A percentile compares a stretch with the other conserved stretches of the same genome.
Evolutionary conservation across 2,329 filamentous ascomycete species (phyloP).

Genomic region (Laburnicola sp.): DNA sequence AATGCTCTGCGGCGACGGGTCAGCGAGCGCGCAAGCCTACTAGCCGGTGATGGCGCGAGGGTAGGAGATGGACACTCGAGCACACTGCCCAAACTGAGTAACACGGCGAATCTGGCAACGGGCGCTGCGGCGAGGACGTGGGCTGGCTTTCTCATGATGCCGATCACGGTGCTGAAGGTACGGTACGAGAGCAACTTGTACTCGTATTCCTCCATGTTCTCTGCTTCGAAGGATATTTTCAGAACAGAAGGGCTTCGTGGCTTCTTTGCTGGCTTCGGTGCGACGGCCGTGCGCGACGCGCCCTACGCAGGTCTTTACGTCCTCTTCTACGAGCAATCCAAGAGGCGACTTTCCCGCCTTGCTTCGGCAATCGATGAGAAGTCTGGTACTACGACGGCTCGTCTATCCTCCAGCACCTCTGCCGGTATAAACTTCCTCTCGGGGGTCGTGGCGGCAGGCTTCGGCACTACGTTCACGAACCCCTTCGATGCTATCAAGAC

Average conservation of each 20-base stretch:
- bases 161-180: slow-evolving; percentile 93
- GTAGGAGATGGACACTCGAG: slow-evolving; percentile 57
- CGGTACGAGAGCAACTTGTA: slow-evolving; percentile 91
- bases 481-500: slow-evolving; percentile 98
- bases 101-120: slow-evolving; percentile 80
- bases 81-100: slow-evolving; percentile 77
- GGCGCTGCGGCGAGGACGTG: slow-evolving; percentile 82
- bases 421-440: slow-evolving; percentile 83
- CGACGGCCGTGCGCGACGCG: slow-evolving; percentile 90
- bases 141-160: slow-evolving; percentile 91
- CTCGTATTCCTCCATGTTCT: slow-evolving; percentile 73
- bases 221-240: slow-evolving; percentile 75
- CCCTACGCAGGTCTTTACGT: slow-evolving; percentile 96
- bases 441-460: slow-evolving; percentile 75
- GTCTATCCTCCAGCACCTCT: slow-evolving; percentile 47
- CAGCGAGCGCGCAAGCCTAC: slow-evolving; percentile 47
- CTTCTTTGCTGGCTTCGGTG: slow-evolving; percentile 92
- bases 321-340: slow-evolving; percentile 85
- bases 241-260: slow-evolving; percentile 73
- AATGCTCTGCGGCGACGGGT: slow-evolving; percentile 77
- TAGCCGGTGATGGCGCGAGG: slow-evolving; percentile 21
- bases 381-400: slow-evolving; percentile 23
- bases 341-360: slow-evolving; percentile 59
- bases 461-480: slow-evolving; percentile 88
- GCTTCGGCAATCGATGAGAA: slow-evolving; percentile 37